Conservation (phyloP, 148 eudicot genomes). For the Rhododendron ovatum region DNA sequence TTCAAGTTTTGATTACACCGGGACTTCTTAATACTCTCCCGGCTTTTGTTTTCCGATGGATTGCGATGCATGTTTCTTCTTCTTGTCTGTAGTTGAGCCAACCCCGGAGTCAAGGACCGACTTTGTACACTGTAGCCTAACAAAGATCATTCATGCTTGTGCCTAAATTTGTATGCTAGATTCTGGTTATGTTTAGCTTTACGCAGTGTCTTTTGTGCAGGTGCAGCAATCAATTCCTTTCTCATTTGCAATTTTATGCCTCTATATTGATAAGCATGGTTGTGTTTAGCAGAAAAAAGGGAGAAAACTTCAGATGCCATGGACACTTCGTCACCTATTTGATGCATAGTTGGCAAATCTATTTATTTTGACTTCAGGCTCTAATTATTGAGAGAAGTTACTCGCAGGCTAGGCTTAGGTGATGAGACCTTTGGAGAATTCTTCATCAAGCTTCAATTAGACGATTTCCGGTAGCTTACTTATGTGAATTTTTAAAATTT, state of each 20-base stretch:
- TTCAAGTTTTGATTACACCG: constrained; percentile 45
- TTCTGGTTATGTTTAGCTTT: not conserved
- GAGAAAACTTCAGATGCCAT: not conserved
- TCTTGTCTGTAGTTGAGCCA: not conserved
- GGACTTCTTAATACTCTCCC: not conserved
- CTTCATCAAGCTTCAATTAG: not conserved
- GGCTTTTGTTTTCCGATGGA: not conserved
- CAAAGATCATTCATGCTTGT: not conserved
- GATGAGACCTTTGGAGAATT: not conserved
- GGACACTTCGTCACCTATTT: too few species aligned
- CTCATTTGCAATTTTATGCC: not conserved
- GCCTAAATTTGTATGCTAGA: not conserved
- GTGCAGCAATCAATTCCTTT: not conserved
- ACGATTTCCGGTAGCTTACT: not conserved
- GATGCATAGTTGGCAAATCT: too few species aligned
- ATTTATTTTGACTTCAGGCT: not conserved
- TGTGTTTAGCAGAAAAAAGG: not conserved
- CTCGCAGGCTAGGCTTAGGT: not conserved
- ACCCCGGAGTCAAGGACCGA: not conserved
- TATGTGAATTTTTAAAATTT: too few species aligned
- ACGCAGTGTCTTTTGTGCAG: not conserved
- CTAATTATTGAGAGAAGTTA: not conserved
- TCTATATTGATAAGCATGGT: not conserved
- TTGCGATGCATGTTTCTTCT: not conserved
- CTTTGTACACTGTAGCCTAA: not conserved